phyloP scores from a whole-genome alignment of 1,139 yeast genomes.

The Saccharomyces hybrid region DNA sequence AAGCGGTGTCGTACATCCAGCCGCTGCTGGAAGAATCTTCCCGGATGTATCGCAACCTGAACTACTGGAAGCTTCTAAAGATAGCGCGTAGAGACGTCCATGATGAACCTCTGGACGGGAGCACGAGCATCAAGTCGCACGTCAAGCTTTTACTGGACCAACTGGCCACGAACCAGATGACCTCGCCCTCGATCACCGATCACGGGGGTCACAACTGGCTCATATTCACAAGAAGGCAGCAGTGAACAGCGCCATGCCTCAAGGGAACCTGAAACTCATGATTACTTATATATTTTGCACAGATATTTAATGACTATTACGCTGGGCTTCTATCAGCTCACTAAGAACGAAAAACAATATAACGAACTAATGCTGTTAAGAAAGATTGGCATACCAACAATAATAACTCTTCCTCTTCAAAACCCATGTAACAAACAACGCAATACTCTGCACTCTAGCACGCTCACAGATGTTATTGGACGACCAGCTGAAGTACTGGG shows the following conservation, averaged over 20 bases:
- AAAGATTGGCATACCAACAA: neutral
- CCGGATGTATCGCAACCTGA: constrained; percentile 17
- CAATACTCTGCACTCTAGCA: neutral
- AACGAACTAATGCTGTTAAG: neutral
- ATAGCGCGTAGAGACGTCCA: constrained; percentile 17
- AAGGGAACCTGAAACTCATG: no score
- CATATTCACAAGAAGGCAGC: constrained; percentile 7
- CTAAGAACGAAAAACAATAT: neutral
- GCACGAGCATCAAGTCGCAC: neutral
- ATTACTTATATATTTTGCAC: neutral
- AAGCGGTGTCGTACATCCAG: constrained; percentile 10
- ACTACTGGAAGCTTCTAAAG: constrained; percentile 21
- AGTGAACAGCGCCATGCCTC: neutral
- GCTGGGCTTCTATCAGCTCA: neutral
- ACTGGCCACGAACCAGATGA: constrained; percentile 12
- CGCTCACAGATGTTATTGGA: constrained; percentile 43
- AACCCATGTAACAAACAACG: neutral
- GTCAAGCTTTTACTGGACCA: constrained; percentile 9
- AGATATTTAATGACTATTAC: neutral
- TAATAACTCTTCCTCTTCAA: neutral
- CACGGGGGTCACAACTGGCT: constrained; percentile 12
- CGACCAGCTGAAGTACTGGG: constrained; percentile 85
- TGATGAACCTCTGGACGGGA: constrained; percentile 3
- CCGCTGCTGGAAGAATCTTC: constrained; percentile 20
- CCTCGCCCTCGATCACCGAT: constrained; percentile 9